Evolutionary conservation across 2,329 filamentous ascomycete species (phyloP), one percentile per base, ranked within the genome.

Genomic region (Alternaria atra): DNA sequence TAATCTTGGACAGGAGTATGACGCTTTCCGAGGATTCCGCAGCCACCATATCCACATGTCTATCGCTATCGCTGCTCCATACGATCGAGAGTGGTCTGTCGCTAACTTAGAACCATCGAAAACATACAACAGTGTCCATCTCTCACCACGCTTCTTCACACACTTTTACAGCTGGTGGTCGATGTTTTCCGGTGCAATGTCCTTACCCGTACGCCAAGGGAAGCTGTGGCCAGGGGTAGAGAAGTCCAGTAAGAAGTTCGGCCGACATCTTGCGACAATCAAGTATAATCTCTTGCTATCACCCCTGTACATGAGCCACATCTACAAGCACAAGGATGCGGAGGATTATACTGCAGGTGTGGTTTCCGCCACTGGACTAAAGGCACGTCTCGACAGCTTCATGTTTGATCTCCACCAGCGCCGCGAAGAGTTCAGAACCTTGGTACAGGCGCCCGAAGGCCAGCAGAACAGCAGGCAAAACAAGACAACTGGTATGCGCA

Each of bases 121-220:
- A 65, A 98, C 94, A 75, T 99, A 99, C 83, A 99, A 99, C 75
- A 93, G 94, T 0, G 91, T 98, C 1, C 96, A 99, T 78, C 85
- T 99, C 30, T 95, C 92, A 1, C 95, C 95, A 6, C 90, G 94
- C 8, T 97, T 99, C 83, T 99, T 99, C 77, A 97, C 94, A 0
- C 95, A 99, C 77, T 99, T 99, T 83, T 98, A 94, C 81, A 89
- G 90, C 58, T 99, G 95, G 95, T 98, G 94, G 93, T 94, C 91
- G 1, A 88, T 98, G 68, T 99, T 99, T 79, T 93, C 93, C 8
- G 94, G 94, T 1, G 91, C 94, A 8, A 93, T 98, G 89, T 96
- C 94, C 10, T 84, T 99, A 29, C 96, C 95, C 10, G 91, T 99
- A 58, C 92, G 95, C 1, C 96, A 99, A 81, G 95, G 95, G 15